Evolutionary conservation across 371 early-diverging fungal genomes (phyloP).

Genomic region (Umbelopsis sp.): DNA sequence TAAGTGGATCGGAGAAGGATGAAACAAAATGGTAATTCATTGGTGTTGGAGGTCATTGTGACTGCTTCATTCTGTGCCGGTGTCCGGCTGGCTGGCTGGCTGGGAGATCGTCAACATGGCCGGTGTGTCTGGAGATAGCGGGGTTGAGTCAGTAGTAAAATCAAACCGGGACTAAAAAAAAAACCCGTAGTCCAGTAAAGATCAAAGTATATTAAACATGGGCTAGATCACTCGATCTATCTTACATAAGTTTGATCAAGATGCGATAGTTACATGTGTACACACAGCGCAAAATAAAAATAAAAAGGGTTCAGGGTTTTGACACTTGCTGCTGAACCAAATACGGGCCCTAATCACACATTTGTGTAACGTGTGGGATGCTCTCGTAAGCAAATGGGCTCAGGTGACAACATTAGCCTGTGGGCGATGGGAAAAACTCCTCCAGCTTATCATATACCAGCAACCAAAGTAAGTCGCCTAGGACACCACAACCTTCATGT

Average conservation of each 20-base stretch:
- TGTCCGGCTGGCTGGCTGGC: background rate
- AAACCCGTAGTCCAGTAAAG: too few relatives aligned
- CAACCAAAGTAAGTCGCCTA: background rate
- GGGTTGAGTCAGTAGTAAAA: background rate
- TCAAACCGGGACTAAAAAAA: too few relatives aligned
- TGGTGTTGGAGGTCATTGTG: background rate
- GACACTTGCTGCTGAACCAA: conserved; percentile 14
- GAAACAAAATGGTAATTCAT: background rate
- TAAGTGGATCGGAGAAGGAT: background rate
- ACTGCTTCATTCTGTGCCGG: conserved; percentile 13
- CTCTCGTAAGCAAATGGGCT: conserved; percentile 3
- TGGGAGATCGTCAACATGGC: background rate
- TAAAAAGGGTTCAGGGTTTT: conserved; percentile 15
- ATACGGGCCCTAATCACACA: background rate
- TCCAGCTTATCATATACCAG: too few relatives aligned
- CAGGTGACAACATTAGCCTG: background rate
- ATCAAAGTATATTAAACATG: too few relatives aligned
- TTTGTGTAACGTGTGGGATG: conserved; percentile 1
- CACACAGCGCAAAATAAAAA: too few relatives aligned
- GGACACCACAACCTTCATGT: too few relatives aligned
- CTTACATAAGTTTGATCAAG: too few relatives aligned
- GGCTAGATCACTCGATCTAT: too few relatives aligned
- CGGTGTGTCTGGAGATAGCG: background rate
- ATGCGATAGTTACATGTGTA: background rate
- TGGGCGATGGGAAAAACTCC: background rate